Conservation (phyloP, 2,329 filamentous ascomycete genomes). For the Rhytidhysteron rufulum region DNA sequence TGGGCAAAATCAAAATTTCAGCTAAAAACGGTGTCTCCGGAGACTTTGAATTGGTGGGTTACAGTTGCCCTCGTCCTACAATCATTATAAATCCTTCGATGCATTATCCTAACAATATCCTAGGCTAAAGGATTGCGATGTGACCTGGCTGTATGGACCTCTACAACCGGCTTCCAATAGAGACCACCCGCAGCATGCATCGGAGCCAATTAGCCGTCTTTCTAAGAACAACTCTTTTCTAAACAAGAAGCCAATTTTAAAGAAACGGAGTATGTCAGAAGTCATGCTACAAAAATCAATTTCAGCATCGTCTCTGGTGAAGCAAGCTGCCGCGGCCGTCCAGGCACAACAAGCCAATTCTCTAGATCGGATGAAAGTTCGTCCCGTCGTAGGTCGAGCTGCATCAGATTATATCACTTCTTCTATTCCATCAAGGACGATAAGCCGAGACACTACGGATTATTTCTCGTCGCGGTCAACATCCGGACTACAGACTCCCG, state of each 20-base stretch:
- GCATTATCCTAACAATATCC: constrained; percentile 31
- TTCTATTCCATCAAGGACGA: constrained; percentile 58
- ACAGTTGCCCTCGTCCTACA: constrained; percentile 17
- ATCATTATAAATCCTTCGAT: constrained; percentile 3
- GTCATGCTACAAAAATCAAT: constrained; percentile 87
- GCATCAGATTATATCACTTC: constrained; percentile 67
- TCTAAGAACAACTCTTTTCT: constrained; percentile 65
- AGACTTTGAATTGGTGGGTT: constrained; percentile 86
- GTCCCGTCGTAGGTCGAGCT: constrained; percentile 55
- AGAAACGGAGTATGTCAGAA: constrained; percentile 95
- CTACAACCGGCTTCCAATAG: constrained; percentile 68
- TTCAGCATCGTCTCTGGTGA: constrained; percentile 81
- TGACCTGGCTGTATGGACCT: constrained; percentile 96
- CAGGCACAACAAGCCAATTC: constrained; percentile 71
- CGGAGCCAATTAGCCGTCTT: constrained; percentile 51
- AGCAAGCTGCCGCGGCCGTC: constrained; percentile 82
- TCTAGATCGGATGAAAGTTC: constrained; percentile 47
- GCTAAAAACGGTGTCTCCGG: constrained; percentile 81
- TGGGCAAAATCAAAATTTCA: constrained; percentile 93
- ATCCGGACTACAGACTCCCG: constrained; percentile 67
- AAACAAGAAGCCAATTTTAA: constrained; percentile 86
- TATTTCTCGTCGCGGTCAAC: constrained; percentile 64
- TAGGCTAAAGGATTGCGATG: constrained; percentile 95
- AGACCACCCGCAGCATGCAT: constrained; percentile 45
- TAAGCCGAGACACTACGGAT: constrained; percentile 61